Percentiles rank a stretch among this genome's conserved stretches.
Evolutionary conservation across 2,329 filamentous ascomycete genomes (phyloP).

Genomic region (Fusarium stilboides): DNA sequence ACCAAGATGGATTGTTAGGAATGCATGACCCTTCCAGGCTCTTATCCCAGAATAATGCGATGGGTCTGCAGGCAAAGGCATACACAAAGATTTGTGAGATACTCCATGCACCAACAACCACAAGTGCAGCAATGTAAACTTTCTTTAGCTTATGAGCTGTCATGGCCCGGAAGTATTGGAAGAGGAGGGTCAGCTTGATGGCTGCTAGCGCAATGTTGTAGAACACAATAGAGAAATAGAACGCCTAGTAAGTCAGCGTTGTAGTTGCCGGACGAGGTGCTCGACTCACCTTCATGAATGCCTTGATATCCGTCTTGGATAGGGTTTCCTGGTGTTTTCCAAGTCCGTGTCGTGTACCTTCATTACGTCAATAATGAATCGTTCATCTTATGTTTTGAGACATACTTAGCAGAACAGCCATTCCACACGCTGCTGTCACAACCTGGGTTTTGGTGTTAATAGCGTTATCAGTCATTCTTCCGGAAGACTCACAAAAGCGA

Average conservation of each 20-base stretch:
- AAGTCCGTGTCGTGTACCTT: background rate
- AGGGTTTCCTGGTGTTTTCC: background rate
- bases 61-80: background rate
- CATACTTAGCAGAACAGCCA: background rate
- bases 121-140: background rate
- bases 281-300: background rate
- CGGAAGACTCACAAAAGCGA: background rate
- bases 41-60: background rate
- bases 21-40: background rate
- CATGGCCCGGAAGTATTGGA: slow-evolving; percentile 3
- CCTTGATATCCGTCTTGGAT: background rate
- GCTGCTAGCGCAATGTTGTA: background rate
- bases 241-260: background rate
- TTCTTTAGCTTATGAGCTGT: background rate
- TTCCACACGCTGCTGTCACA: background rate
- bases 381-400: background rate
- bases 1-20: background rate
- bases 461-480: background rate
- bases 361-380: background rate
- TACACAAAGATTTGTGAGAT: background rate
- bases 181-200: slow-evolving; percentile 3
- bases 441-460: background rate
- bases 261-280: background rate
- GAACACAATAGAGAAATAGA: background rate
- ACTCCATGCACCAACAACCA: background rate